Percentiles rank a stretch among this genome's conserved stretches.
These are phyloP conservation scores for Linnemannia schmuckeri DNA, from an alignment of 192 early-diverging fungal genomes.

Conservation along the genomic window DNA sequence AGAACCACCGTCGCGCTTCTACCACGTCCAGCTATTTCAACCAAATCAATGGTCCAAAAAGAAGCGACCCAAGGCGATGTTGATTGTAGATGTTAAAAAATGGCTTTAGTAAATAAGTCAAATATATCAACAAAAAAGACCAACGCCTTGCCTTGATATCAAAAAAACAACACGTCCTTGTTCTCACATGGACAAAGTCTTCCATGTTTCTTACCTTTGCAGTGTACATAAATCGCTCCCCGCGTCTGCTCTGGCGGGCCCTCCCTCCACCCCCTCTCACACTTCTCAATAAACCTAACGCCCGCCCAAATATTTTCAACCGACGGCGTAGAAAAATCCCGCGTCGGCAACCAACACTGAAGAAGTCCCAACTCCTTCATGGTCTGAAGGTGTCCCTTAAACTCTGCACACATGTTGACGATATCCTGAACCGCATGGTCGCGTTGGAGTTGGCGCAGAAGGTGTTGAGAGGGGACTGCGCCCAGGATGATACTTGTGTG, in stretches of 20 bases:
- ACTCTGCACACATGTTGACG: constrained; percentile 67
- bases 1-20: constrained; percentile 52
- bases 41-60: not conserved
- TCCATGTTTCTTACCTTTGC: constrained; percentile 54
- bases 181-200: not conserved
- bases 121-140: not conserved
- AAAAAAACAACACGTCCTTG: not conserved
- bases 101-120: too few relatives aligned
- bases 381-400: constrained; percentile 51
- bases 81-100: too few relatives aligned
- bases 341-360: constrained; percentile 59
- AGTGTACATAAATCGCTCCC: constrained; percentile 56
- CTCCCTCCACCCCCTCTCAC: constrained; percentile 8
- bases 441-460: constrained; percentile 11
- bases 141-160: not conserved
- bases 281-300: constrained; percentile 35
- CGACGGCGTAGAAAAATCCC: constrained; percentile 59
- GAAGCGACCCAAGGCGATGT: not conserved
- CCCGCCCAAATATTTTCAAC: constrained; percentile 51
- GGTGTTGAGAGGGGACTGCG: constrained; percentile 32
- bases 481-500: constrained; percentile 33
- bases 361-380: constrained; percentile 53
- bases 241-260: not conserved
- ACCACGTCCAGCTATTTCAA: constrained; percentile 41
- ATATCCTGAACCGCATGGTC: constrained; percentile 30